These are phyloP conservation scores for Phragmites australis DNA, from an alignment of 176 grass and related monocot genomes.

Conservation along the genomic window DNA sequence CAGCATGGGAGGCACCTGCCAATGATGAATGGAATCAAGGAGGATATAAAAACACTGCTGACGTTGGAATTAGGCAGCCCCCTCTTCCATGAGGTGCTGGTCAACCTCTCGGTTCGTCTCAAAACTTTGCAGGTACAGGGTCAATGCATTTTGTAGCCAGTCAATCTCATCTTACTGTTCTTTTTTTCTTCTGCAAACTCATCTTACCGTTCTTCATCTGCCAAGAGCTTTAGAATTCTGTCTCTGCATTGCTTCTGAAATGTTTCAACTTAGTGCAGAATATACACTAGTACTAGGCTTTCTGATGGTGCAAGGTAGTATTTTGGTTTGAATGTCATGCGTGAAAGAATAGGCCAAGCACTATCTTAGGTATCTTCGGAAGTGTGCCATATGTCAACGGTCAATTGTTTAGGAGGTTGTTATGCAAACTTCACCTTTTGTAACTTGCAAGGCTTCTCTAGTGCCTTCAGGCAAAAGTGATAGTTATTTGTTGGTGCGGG, in stretches of 20 bases:
- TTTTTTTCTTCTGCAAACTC: too few species aligned
- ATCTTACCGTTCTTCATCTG: slow-evolving; percentile 1
- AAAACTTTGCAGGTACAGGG: slow-evolving; percentile 71
- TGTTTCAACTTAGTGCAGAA: slow-evolving; percentile 19
- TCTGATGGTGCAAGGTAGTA: background rate
- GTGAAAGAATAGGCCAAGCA: slow-evolving; percentile 13
- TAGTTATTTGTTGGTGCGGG: slow-evolving; percentile 38
- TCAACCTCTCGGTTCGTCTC: slow-evolving; percentile 75
- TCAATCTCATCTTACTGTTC: background rate
- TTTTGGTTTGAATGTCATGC: slow-evolving; percentile 6
- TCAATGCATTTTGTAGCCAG: background rate
- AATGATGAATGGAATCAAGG: slow-evolving; percentile 99
- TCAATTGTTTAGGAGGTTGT: slow-evolving; percentile 22
- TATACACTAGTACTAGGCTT: slow-evolving; percentile 7
- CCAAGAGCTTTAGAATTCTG: background rate
- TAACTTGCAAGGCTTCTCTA: slow-evolving; percentile 49
- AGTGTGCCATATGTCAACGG: slow-evolving; percentile 16
- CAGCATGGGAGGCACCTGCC: slow-evolving; percentile 91
- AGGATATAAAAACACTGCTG: slow-evolving; percentile 96
- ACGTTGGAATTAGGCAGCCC: slow-evolving; percentile 70
- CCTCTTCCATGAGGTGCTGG: slow-evolving; percentile 75
- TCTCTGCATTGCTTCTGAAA: slow-evolving; percentile 28
- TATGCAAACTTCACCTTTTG: slow-evolving; percentile 50
- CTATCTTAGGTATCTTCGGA: slow-evolving; percentile 27
- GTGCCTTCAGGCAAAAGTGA: slow-evolving; percentile 31